Evolutionary conservation across 2,329 filamentous ascomycete genomes (phyloP).

Genomic region (Colletotrichum coccodes): DNA sequence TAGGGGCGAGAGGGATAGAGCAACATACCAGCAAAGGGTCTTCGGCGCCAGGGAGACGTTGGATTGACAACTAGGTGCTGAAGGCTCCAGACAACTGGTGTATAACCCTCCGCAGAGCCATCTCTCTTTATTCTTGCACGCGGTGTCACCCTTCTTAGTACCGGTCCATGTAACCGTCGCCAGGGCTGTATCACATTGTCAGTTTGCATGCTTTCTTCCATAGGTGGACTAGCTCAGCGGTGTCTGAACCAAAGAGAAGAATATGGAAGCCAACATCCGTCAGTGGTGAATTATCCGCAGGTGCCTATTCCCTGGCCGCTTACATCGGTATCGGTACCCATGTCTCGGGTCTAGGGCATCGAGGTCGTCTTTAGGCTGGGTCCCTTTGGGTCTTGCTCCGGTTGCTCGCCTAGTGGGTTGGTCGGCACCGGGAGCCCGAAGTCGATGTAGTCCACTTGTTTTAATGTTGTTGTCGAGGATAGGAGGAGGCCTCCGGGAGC

Average conservation of each 20-base stretch:
- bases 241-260: background rate
- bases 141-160: background rate
- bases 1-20: background rate
- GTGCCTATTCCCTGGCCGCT: background rate
- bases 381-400: too few species aligned
- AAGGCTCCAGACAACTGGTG: background rate
- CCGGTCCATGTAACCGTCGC: background rate
- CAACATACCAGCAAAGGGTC: background rate
- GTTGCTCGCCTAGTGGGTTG: background rate
- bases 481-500: background rate
- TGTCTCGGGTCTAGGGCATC: background rate
- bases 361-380: background rate
- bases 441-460: background rate
- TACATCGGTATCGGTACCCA: background rate
- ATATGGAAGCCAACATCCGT: background rate
- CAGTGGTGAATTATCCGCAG: background rate
- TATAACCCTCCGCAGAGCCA: conserved; percentile 4
- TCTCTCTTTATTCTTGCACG: background rate
- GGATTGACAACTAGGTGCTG: background rate
- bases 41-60: background rate
- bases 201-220: background rate
- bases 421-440: background rate
- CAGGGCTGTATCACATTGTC: background rate
- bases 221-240: background rate
- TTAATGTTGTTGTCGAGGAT: background rate